Evolutionary conservation across 352 stramenopile species (phyloP), one percentile per base, ranked within the genome.

Genomic region (Globisporangium acanthophoron): DNA sequence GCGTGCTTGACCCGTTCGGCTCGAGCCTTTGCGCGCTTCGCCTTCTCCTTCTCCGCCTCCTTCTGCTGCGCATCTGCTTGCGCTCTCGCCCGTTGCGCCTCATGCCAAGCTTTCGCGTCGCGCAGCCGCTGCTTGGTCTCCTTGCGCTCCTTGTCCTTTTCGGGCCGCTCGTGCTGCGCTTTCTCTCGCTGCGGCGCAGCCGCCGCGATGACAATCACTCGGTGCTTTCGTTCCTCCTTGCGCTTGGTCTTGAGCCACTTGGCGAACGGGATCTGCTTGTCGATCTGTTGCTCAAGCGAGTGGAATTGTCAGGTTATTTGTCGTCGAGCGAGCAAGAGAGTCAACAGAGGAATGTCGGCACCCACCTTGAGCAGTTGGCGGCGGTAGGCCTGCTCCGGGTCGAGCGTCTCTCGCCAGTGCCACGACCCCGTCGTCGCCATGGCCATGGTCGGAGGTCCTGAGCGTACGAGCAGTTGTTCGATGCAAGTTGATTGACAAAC

Each of bases 391-490:
- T 67, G 69, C 56, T 81, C 75, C 16, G 64, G 64, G n/a, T 72
- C 64, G 31, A 60, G 46, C 13, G 46, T 76, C 65, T 91, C 71
- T 48, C 84, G 78, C 80, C 80, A 91, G 65, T 91, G 80, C 78
- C 80, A 91, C 31, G 49, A 11, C 33, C 49, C 29, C 33, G 41
- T 41, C 52, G 49, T 20, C 40, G 53, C 58, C 20, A 24, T 64
- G 9, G 45, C 55, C 18, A 51, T 9, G 7, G 8, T 15, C 8
- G 11, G 35, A 13, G 11, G 35, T 15, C 8, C 11, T 15, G 11
- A 16, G 35, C 31, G 31, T 35, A 41, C 12, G 35, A 18, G 11
- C 9, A 13, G 35, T 37, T 37, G 33, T 11, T 27, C 24, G 24
- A 27, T 27, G 24, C 24, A 27, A 27, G 24, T 27, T 27, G 24